A percentile compares a stretch with the other conserved stretches of the same genome.
Conservation (phyloP, 208 protist species). For the Trichomonas gallinae region DNA sequence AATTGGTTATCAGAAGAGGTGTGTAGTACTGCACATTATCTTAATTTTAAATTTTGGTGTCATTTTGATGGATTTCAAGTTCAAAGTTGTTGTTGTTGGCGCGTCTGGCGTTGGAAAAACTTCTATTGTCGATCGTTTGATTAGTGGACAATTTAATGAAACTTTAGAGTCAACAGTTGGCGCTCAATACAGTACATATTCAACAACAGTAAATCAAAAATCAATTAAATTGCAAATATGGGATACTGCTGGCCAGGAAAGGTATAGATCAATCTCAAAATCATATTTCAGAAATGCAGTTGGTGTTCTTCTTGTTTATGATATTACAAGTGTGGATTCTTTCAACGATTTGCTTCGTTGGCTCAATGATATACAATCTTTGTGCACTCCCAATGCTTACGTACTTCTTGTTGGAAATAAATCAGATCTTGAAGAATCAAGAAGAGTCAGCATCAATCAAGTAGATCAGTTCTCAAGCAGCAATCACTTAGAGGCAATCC, state of each 20-base stretch:
- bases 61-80: neutral
- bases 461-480: neutral
- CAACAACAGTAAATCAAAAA: neutral
- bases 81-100: neutral
- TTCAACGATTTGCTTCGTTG: neutral
- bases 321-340: neutral
- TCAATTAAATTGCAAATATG: neutral
- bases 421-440: neutral
- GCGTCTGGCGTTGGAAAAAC: neutral
- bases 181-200: neutral
- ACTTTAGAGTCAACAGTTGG: neutral
- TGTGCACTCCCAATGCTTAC: neutral
- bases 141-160: neutral
- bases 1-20: no score
- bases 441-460: neutral
- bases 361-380: neutral
- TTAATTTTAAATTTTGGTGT: no score
- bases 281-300: neutral
- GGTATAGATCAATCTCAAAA: neutral
- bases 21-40: no score
- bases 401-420: neutral
- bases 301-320: neutral
- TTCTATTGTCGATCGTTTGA: neutral
- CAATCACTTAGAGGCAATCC: neutral
- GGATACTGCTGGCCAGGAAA: neutral